phyloP scores from a whole-genome alignment of 768 basidiomycete species.

The Podaxis mareebaensis region DNA sequence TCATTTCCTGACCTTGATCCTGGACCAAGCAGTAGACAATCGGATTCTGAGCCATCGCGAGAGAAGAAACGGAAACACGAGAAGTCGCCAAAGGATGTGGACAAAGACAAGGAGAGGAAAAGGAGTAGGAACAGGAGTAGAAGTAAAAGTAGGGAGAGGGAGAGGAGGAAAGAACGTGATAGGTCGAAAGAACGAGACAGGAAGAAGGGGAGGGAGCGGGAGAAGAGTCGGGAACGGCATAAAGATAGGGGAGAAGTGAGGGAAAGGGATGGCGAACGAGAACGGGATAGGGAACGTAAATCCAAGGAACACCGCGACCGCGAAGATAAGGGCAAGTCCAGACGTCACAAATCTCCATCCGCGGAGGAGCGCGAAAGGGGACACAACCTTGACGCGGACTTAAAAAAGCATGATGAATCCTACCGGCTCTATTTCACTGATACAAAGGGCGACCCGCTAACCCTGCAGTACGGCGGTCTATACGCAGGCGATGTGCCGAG shows the following conservation, averaged over 20 bases:
- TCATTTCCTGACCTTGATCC: conserved; percentile 69
- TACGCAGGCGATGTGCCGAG: conserved; percentile 66
- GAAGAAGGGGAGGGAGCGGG: conserved; percentile 19
- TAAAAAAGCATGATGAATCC: conserved; percentile 21
- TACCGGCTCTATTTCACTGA: conserved; percentile 59
- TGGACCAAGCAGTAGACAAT: conserved; percentile 17
- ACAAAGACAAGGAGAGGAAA: conserved; percentile 10
- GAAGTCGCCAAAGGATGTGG: conserved; percentile 8
- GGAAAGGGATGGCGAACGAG: conserved; percentile 21
- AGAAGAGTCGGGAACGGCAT: conserved; percentile 18
- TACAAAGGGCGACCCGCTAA: conserved; percentile 63
- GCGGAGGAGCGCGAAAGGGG: conserved; percentile 23
- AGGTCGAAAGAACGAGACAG: conserved; percentile 17
- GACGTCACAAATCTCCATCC: conserved; percentile 28
- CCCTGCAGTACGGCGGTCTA: conserved; percentile 66
- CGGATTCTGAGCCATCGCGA: not conserved
- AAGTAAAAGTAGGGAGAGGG: conserved; percentile 10
- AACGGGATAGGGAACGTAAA: conserved; percentile 19
- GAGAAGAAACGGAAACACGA: conserved; percentile 16
- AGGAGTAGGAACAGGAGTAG: conserved; percentile 22
- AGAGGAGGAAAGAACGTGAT: conserved; percentile 21
- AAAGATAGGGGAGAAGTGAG: conserved; percentile 18
- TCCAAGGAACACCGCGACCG: conserved; percentile 26
- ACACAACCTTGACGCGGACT: not conserved
- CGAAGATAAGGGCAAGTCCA: conserved; percentile 25